Base-by-base conservation (phyloP, 306 rosid species). In the Parietaria judaica region DNA sequence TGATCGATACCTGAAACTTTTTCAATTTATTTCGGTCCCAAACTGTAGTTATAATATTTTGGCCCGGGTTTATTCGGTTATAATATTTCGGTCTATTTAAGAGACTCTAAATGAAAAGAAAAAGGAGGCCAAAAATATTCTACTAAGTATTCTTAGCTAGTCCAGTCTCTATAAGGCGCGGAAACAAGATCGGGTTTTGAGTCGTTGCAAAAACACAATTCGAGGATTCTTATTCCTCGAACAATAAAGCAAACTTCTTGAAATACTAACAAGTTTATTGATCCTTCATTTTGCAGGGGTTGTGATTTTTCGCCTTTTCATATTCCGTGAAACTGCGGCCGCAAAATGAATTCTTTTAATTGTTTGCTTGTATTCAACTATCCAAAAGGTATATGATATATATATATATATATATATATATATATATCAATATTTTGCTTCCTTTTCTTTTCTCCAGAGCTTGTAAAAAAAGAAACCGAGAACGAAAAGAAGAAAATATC, bases 351-450 rank as follows among this genome's bases (percentile, higher is more conserved):
- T 92, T 92, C 99, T 84, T 92, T 86, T 51, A 83, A 81, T 85
- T 76, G 81, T 82, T 84, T 88, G 83, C 77, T 58, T 84, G 83
- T 79, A 82, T 75, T 87, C 84, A 83, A 73, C 79, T 69, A 79
- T 83, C 73, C 68, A 65, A 75, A 79, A 80, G 88, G 86, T 85
- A 81, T 69, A 49, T 49, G 53, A 49, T 49, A 4, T 41, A 8
- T 49, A 80, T 82, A 79, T 59, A 65, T 49, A 4, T 41, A 8
- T 49, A 80, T 82, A 79, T 59, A 65, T 70, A 68, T 78, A 23
- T 23, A 2, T 23, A 23, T 23, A 23, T 23, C 31, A 23, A 23
- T 23, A 23, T 23, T 23, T 23, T 23, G 31, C 31, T 68, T 77
- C 55, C 51, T 79, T 74, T 39, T 59, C 73, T 56, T 62, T 65